Evolutionary conservation across 2,329 filamentous ascomycete species (phyloP).

Genomic region (Penicillium sp.): DNA sequence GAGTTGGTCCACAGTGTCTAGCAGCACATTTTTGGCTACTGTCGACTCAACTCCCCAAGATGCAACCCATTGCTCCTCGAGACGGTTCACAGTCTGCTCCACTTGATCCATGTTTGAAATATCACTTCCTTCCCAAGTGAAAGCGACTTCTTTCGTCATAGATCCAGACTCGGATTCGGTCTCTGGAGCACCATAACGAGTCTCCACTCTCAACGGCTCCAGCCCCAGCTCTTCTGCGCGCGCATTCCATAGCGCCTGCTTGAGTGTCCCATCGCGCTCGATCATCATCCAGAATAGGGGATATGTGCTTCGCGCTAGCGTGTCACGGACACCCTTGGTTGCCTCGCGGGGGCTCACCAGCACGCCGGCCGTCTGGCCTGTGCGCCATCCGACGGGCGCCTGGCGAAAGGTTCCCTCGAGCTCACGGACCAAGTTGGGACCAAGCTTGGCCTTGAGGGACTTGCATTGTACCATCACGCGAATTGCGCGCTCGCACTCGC

Average conservation of each 20-base stretch:
- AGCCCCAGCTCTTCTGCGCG: constrained; percentile 37
- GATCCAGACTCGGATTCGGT: constrained; percentile 13
- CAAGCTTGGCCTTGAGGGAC: constrained; percentile 38
- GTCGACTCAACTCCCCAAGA: constrained; percentile 23
- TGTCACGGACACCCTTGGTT: constrained; percentile 71
- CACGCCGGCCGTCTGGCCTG: constrained; percentile 60
- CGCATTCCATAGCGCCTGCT: constrained; percentile 44
- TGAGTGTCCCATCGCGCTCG: constrained; percentile 33
- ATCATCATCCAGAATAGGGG: constrained; percentile 62
- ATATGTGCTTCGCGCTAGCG: constrained; percentile 59
- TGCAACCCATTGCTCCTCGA: constrained; percentile 27
- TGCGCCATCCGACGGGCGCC: constrained; percentile 67
- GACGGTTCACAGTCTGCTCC: constrained; percentile 21
- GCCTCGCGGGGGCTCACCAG: constrained; percentile 64
- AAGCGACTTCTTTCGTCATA: constrained; percentile 20
- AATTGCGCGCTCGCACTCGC: constrained; percentile 28
- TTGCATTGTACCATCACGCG: constrained; percentile 46
- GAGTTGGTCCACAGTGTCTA: constrained; percentile 26
- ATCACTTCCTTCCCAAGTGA: constrained; percentile 37
- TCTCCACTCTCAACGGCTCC: constrained; percentile 36
- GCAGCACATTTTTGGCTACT: constrained; percentile 20
- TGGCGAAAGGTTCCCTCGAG: constrained; percentile 63
- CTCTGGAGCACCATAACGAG: constrained; percentile 26
- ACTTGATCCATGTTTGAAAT: constrained; percentile 31
- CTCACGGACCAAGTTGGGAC: constrained; percentile 43